These are phyloP conservation scores for Murraya koenigii DNA, from an alignment of 345 rosid species.

Conservation along the genomic window DNA sequence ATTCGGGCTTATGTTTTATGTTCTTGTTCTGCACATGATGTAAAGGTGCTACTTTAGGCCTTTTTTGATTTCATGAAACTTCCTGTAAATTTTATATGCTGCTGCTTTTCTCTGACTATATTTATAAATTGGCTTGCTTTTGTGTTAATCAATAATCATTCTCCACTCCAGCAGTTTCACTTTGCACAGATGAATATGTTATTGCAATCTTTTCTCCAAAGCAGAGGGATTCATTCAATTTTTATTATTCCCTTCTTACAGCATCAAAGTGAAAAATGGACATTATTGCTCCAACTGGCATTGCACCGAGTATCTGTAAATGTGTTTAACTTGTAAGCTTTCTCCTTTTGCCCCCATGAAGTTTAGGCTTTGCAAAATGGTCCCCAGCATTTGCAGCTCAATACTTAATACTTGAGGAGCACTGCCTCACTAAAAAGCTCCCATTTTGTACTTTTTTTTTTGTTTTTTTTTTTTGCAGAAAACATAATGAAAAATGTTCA, in stretches of 20 bases:
- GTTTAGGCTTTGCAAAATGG: too few species aligned
- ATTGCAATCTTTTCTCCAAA: neutral
- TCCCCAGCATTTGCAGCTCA: too few species aligned
- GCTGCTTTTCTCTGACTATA: neutral
- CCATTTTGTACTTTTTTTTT: too few species aligned
- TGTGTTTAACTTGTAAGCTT: too few species aligned
- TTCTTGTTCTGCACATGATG: neutral
- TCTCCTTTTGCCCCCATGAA: neutral
- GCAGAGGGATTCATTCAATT: neutral
- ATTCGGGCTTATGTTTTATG: neutral
- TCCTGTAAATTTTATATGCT: constrained; percentile 1
- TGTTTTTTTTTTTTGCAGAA: too few species aligned
- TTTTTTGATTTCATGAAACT: neutral
- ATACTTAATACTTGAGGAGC: too few species aligned
- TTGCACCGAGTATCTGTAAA: neutral
- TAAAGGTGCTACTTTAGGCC: neutral
- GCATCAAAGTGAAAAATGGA: neutral
- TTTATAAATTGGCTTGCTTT: neutral
- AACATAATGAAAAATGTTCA: too few species aligned
- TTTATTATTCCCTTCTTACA: neutral
- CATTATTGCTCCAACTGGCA: neutral
- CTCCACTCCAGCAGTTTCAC: neutral
- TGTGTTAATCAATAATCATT: neutral
- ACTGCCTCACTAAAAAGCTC: too few species aligned
- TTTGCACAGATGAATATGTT: neutral